Conservation (phyloP, 331 rosid species). For the Malus hybrid region DNA sequence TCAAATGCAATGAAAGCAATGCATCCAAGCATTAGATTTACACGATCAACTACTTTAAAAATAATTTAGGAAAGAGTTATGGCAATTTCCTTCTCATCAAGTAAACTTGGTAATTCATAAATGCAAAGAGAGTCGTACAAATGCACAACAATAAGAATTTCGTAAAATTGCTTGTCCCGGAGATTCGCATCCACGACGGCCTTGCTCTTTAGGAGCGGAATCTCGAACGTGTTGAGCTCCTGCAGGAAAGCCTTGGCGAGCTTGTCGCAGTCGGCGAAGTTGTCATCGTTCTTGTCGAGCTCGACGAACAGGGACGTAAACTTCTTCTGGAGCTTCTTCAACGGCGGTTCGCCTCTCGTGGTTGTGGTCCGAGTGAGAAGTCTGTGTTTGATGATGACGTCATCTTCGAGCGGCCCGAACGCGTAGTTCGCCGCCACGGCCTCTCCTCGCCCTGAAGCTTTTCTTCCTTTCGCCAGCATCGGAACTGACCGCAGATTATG, state of each 20-base stretch:
- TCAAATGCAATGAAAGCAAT: not conserved
- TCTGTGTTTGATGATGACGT: constrained; percentile 73
- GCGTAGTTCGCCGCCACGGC: constrained; percentile 57
- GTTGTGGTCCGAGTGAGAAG: constrained; percentile 93
- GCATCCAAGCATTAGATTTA: not conserved
- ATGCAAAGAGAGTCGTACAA: not conserved
- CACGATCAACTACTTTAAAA: not conserved
- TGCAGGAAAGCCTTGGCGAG: constrained; percentile 73
- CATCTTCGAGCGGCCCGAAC: constrained; percentile 64
- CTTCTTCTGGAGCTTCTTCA: constrained; percentile 92
- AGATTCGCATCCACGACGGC: constrained; percentile 74
- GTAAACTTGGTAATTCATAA: not conserved
- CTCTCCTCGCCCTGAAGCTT: too few species aligned
- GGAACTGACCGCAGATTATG: not conserved
- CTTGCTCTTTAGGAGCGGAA: constrained; percentile 76
- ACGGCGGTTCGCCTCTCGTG: constrained; percentile 87
- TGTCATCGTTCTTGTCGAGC: constrained; percentile 50
- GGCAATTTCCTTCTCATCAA: not conserved
- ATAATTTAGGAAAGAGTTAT: not conserved
- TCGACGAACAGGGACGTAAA: constrained; percentile 66
- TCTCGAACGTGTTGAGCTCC: constrained; percentile 75
- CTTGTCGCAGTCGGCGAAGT: constrained; percentile 57
- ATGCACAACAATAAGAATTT: not conserved
- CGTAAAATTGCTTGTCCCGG: constrained; percentile 52
- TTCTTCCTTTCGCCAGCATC: too few species aligned